Evolutionary conservation across 106 monocot species (phyloP), one percentile per base, ranked within the genome.

Genomic region (Acanthochlamys bracteata): DNA sequence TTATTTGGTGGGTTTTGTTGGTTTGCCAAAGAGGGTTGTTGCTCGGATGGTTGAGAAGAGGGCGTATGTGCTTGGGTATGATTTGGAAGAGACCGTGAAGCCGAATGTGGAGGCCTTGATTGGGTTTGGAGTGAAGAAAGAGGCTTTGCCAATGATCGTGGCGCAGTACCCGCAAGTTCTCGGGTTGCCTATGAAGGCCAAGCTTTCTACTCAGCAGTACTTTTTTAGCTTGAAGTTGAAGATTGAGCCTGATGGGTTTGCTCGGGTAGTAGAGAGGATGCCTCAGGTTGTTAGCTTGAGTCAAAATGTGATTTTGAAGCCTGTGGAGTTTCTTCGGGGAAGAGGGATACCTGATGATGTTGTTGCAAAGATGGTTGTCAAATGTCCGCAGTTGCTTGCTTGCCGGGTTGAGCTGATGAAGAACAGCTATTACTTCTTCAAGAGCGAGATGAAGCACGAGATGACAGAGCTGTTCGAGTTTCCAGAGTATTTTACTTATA

Each of bases 401-500:
- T 22, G 58, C 21, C 58, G 74, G 0, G 65, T 74, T 4, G 74
- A 80, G 42, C 66, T 80, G 20, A 74, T 80, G 79, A 80, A 80
- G 60, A 75, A 71, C 19, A 74, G 79, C 39, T 80, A 65, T 60
- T 80, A 74, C 54, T 80, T 80, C 54, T 66, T 70, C 43, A 80
- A 80, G 66, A 74, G 74, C 41, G 79, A 80, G 60, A 74, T 80
- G 79, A 59, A 71, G 20, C 40, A 66, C 26, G 59, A 64, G 1
- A 23, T 74, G 25, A 25, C 65, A 33, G 79, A 80, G 58, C 20
- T 80, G 17, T 64, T 80, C 55, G 74, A 75, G 11, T 80, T 80
- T 25, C 79, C 79, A 0, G 79, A 80, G 60, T 80, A 74, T 51
- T 75, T 80, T 43, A 80, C 79, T 41, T 80, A 80, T 70, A 80